phyloP scores from a whole-genome alignment of 768 basidiomycete species.

The Neoboletus magnificus region DNA sequence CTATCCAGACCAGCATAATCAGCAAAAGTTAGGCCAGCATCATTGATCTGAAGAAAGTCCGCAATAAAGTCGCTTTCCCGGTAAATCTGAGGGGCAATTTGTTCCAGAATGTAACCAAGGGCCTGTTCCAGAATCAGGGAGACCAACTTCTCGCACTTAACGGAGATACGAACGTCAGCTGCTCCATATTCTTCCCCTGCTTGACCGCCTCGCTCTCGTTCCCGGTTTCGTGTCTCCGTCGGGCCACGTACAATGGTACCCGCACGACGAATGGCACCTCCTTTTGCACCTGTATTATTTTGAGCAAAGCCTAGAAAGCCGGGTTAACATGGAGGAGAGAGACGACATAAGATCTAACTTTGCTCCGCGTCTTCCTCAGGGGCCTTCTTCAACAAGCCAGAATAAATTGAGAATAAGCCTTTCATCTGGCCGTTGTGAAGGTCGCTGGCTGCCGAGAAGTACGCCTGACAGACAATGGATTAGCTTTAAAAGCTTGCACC shows the following conservation, averaged over 20 bases:
- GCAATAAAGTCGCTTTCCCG: slow-evolving; percentile 85
- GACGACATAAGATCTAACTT: slow-evolving; percentile 39
- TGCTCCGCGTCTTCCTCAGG: slow-evolving; percentile 73
- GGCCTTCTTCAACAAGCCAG: slow-evolving; percentile 58
- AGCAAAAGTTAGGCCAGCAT: slow-evolving; percentile 85
- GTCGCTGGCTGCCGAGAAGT: slow-evolving; percentile 83
- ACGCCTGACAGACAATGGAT: slow-evolving; percentile 54
- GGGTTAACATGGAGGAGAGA: background rate
- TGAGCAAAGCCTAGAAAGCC: slow-evolving; percentile 41
- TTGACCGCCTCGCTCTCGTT: slow-evolving; percentile 50
- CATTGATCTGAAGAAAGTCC: slow-evolving; percentile 90
- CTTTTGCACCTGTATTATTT: slow-evolving; percentile 35
- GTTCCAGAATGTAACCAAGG: slow-evolving; percentile 69
- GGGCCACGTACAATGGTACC: slow-evolving; percentile 83
- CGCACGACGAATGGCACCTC: slow-evolving; percentile 71
- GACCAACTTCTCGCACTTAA: background rate
- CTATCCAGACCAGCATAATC: slow-evolving; percentile 93
- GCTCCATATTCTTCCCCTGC: slow-evolving; percentile 60
- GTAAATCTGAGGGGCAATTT: slow-evolving; percentile 71
- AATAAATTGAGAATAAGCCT: slow-evolving; percentile 58
- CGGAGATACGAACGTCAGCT: slow-evolving; percentile 55
- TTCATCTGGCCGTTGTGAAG: slow-evolving; percentile 82
- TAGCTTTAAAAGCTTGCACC: background rate
- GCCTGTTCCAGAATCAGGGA: slow-evolving; percentile 45
- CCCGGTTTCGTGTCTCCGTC: slow-evolving; percentile 46